Conservation (phyloP, 2,329 filamentous ascomycete species). For the Pezicula radicicola region DNA sequence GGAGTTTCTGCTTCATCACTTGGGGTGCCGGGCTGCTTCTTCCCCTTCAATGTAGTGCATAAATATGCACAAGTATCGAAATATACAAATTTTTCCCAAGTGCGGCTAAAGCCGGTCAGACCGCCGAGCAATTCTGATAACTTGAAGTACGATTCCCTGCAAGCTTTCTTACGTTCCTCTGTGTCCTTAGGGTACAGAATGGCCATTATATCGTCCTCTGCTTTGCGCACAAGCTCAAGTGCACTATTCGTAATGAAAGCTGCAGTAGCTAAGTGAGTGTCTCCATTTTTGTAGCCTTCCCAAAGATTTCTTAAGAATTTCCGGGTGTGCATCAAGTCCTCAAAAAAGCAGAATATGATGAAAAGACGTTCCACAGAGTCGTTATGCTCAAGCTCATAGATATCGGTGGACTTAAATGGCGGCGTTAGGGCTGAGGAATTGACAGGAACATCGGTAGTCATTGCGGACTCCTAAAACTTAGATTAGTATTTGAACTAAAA, state of each 20-base stretch:
- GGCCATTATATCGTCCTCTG: background rate
- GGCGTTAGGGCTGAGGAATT: background rate
- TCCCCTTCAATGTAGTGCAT: too few species aligned
- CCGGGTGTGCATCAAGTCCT: conserved; percentile 5
- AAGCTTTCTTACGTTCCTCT: background rate
- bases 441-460: background rate
- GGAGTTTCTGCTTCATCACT: too few species aligned
- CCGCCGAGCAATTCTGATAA: too few species aligned
- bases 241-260: conserved; percentile 20
- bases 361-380: background rate
- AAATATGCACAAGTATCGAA: too few species aligned
- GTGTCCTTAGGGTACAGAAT: background rate
- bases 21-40: too few species aligned
- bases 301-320: conserved; percentile 2
- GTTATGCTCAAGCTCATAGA: conserved; percentile 1
- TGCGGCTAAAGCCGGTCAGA: too few species aligned
- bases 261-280: conserved; percentile 13
- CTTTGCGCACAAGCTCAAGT: background rate
- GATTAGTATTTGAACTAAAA: too few species aligned
- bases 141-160: too few species aligned
- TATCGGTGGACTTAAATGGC: background rate
- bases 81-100: too few species aligned
- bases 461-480: background rate
- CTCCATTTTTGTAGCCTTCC: background rate
- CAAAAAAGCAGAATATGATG: conserved; percentile 4